These are phyloP conservation scores for Wickerhamiella australiensis DNA, from an alignment of 805 yeast species.

Conservation along the genomic window DNA sequence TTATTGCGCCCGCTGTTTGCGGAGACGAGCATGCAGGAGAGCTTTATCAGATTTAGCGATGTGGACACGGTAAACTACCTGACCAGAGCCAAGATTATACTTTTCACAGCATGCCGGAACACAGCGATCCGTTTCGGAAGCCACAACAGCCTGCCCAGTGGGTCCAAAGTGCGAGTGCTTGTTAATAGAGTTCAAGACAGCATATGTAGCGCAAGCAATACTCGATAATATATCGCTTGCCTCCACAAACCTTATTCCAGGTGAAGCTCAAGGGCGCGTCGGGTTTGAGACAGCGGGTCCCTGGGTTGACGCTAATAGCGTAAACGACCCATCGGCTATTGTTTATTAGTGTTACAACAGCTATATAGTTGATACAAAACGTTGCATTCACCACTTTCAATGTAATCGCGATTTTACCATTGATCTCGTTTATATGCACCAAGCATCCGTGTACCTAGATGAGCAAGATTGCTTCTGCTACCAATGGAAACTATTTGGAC, in stretches of 20 bases:
- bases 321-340: too few species aligned
- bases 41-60: conserved; percentile 23
- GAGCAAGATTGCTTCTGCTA: too few species aligned
- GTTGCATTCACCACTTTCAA: too few species aligned
- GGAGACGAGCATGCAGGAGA: conserved; percentile 21
- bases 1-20: conserved; percentile 18
- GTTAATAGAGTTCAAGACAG: conserved; percentile 47
- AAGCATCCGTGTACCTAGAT: too few species aligned
- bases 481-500: too few species aligned
- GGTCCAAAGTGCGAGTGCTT: conserved; percentile 40
- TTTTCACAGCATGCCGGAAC: conserved; percentile 57
- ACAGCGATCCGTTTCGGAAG: conserved; percentile 64
- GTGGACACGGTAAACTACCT: conserved; percentile 38
- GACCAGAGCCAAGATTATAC: conserved; percentile 65
- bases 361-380: too few species aligned
- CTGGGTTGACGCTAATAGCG: too few species aligned
- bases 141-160: conserved; percentile 90
- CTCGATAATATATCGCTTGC: conserved; percentile 34
- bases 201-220: conserved; percentile 62
- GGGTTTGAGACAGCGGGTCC: too few species aligned
- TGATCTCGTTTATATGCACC: too few species aligned
- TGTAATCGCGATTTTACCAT: too few species aligned
- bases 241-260: conserved; percentile 41
- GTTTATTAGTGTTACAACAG: too few species aligned
- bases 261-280: conserved; percentile 51